Evolutionary conservation across 768 basidiomycete species (phyloP), one percentile per base, ranked within the genome.

Genomic region (Naematelia encephala): DNA sequence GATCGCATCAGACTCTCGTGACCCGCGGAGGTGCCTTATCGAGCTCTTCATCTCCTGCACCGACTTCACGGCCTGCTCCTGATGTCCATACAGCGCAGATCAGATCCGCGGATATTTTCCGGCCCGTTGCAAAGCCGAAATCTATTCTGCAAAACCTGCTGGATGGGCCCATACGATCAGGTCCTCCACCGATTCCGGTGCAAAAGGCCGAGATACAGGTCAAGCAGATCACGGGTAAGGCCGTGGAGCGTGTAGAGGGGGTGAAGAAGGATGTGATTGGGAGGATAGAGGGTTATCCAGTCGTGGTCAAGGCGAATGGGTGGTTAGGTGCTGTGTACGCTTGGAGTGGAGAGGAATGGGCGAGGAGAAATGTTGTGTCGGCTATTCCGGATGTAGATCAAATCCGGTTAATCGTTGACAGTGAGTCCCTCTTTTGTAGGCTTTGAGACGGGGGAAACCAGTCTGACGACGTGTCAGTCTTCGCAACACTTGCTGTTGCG

Each of bases 21-120:
- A 51, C 63, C 0, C 62, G 69, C 1, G 63, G 57, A 10, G 42
- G 55, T 4, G 16, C 61, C 0, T 44, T 39, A 13, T 25, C 56
- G 3, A 13, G 54, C 13, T 1, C 57, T 23, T 11, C 49, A 1
- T 4, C 64, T 2, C 27, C 55, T 2, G 28, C 61, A 2, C 51
- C 64, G 11, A 19, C 59, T 11, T 29, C 16, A 34, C 45, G 55
- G 21, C 19, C 59, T 16, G 51, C 42, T 1, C 66, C 62, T 14
- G 67, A 74, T 51, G 47, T 61, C 1, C 58, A 63, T 16, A 22
- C 66, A 0, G 68, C 70, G 49, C 55, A 64, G n/a, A 30, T 73
- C 23, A 64, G 59, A 25, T 66, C 68, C 61, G 68, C 56, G 8
- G 67, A 73, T 43, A 68, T 73, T 42, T 73, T 73, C 63, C 25